Base-by-base conservation (phyloP, 257 asterid genomes). In the Capsicum baccatum region DNA sequence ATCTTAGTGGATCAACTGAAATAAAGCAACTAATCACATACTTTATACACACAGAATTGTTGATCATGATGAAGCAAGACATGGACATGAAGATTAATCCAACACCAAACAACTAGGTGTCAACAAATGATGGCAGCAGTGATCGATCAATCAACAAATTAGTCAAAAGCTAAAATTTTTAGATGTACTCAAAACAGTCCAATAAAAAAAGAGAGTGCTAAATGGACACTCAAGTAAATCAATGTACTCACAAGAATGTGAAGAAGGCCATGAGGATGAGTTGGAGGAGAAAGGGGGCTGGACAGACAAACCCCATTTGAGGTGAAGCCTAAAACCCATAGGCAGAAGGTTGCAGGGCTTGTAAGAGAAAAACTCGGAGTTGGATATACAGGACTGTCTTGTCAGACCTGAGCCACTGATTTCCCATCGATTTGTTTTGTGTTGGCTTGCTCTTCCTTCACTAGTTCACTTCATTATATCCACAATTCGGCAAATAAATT, bases 361-460 rank as follows among this genome's bases (percentile, higher is more conserved):
- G 79, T 17, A 54, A 10, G 88, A 80, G 79, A 33, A 52, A 3
- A 37, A 74, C 68, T 82, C 80, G 35, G 55, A 48, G 66, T 26
- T 63, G 80, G 84, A 85, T 80, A 80, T 85, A 85, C 83, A 83
- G 33, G 33, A 26, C 33, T 35, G 62, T 85, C 33, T 85, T 85
- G 88, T 83, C 89, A 84, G 86, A 90, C 87, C 93, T 86, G 91
- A 88, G 86, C 98, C 98, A 93, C 95, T 88, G 94, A 85, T 92
- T 90, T 89, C 94, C 88, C 93, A 94, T 92, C 98, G 85, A 87
- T 37, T 70, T 82, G 17, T 48, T 71, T 76, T 16, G 39, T 48
- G 57, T 47, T 60, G 69, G 87, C 79, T 74, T 85, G 42, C 58
- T 15, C 82, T 71, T 13, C 66, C 11, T 85, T 87, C 91, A 86